These are phyloP conservation scores for Jamesozyma gamospora DNA, from an alignment of 805 yeast genomes.

Conservation along the genomic window DNA sequence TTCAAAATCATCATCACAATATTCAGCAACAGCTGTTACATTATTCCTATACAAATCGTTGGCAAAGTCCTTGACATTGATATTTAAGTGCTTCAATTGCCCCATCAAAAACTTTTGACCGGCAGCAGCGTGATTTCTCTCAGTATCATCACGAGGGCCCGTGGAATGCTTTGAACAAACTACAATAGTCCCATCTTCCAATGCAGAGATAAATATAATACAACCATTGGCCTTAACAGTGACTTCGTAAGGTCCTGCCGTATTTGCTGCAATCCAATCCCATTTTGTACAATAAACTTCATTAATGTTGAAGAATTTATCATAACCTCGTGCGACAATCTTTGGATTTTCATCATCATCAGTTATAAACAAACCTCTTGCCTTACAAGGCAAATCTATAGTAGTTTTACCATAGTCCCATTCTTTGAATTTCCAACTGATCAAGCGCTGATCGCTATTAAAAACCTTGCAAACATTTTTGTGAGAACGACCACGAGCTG, in stretches of 20 bases:
- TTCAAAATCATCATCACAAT: constrained; percentile 86
- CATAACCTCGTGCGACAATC: constrained; percentile 80
- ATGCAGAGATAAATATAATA: constrained; percentile 71
- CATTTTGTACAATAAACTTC: constrained; percentile 51
- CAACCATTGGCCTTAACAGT: constrained; percentile 92
- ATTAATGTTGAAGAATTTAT: constrained; percentile 79
- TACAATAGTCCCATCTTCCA: constrained; percentile 62
- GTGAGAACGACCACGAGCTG: constrained; percentile 28
- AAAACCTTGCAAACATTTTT: constrained; percentile 23
- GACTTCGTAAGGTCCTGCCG: constrained; percentile 69
- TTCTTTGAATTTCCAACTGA: constrained; percentile 78
- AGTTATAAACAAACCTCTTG: constrained; percentile 71
- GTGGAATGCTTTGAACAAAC: constrained; percentile 90
- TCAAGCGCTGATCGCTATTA: constrained; percentile 19
- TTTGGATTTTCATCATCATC: constrained; percentile 26
- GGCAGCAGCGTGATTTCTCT: constrained; percentile 61
- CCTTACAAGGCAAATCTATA: constrained; percentile 53
- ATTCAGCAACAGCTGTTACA: constrained; percentile 83
- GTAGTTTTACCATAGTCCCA: constrained; percentile 67
- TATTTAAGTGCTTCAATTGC: constrained; percentile 39
- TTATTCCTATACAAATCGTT: constrained; percentile 38
- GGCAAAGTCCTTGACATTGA: constrained; percentile 45
- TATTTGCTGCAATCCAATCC: constrained; percentile 34
- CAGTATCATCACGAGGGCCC: constrained; percentile 48
- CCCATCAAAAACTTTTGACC: constrained; percentile 50